Evolutionary conservation across 257 asterid genomes (phyloP), one percentile per base, ranked within the genome.

Genomic region (Lycium ferocissimum): DNA sequence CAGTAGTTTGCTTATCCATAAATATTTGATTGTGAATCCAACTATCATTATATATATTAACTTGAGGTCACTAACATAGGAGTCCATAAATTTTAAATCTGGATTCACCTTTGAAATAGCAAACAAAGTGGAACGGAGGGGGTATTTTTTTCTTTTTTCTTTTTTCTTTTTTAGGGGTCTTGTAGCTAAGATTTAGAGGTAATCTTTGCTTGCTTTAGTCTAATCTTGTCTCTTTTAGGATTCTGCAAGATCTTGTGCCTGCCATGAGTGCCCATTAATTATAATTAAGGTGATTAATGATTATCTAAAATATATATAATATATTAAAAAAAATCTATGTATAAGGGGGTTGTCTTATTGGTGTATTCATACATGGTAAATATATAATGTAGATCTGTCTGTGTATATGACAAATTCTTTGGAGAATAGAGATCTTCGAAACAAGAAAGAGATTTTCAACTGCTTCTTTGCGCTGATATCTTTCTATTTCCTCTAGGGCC

Each of bases 241-340:
- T n/a, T 45, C 58, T 72, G 58, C 80, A 72, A 5, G 58, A 72
- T 72, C 53, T 72, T 72, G 38, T 72, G 80, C 80, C 80, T 72
- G 26, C 91, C 91, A 91, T 88, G 71, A 57, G 65, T 83, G 69
- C 62, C 80, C 85, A 47, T 88, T 72, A 76, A 85, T 70, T 78
- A 79, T 82, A 63, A 89, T 73, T 75, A 38, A 49, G 35, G 80
- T 62, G 79, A 87, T 70, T 79, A 79, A 62, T 63, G 63, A 75
- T 75, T 59, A 37, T 83, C 43, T 85, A 37, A 80, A 83, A 33
- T 7, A 76, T 83, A 18, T 6, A 43, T 72, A 13, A 9, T 56
- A 9, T 56, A 56, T 56, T 4, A 14, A 14, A 71, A 40, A 37
- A 71, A 17, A 43, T 43, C 57, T 72, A 5, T 56, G 20, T 56